Percentiles rank a stretch among this genome's conserved stretches.
Evolutionary conservation across 2,329 filamentous ascomycete species (phyloP).

Genomic region (Fusarium liriodendri): DNA sequence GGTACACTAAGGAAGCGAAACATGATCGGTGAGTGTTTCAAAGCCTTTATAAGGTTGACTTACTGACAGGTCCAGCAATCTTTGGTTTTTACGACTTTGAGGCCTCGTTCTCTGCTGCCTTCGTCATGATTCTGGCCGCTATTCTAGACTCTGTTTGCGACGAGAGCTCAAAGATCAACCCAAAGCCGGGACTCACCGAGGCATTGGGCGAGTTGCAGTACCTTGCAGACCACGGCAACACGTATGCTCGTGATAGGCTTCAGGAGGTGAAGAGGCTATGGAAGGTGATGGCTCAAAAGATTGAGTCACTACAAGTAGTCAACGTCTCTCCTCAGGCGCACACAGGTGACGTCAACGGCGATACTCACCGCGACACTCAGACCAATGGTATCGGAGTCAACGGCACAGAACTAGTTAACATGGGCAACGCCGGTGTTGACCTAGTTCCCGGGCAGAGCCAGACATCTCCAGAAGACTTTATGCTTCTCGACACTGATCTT

Average conservation of each 20-base stretch:
- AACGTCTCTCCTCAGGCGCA: conserved; percentile 37
- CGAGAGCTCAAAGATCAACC: conserved; percentile 38
- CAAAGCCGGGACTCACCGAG: conserved; percentile 40
- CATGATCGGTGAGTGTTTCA: conserved; percentile 43
- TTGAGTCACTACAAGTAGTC: conserved; percentile 39
- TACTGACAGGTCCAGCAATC: conserved; percentile 23
- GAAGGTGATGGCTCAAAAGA: conserved; percentile 42
- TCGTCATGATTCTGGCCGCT: conserved; percentile 43
- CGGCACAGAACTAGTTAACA: background rate
- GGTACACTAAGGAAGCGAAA: conserved; percentile 44
- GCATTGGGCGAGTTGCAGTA: conserved; percentile 45
- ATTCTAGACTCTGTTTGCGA: conserved; percentile 43
- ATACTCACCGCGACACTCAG: background rate
- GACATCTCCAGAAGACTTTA: conserved; percentile 36
- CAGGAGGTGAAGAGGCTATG: conserved; percentile 40
- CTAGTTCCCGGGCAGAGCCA: conserved; percentile 7
- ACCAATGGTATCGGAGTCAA: background rate
- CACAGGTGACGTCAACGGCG: background rate
- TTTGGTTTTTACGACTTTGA: conserved; percentile 44
- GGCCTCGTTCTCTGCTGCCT: conserved; percentile 42
- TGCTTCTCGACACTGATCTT: conserved; percentile 40
- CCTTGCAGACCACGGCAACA: conserved; percentile 42
- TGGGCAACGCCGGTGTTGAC: background rate
- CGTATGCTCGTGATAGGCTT: conserved; percentile 40
- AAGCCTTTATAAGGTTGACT: no score